A percentile compares a stretch with the other conserved stretches of the same genome.
Evolutionary conservation across 306 rosid genomes (phyloP).

Genomic region (Spatholobus suberectus): DNA sequence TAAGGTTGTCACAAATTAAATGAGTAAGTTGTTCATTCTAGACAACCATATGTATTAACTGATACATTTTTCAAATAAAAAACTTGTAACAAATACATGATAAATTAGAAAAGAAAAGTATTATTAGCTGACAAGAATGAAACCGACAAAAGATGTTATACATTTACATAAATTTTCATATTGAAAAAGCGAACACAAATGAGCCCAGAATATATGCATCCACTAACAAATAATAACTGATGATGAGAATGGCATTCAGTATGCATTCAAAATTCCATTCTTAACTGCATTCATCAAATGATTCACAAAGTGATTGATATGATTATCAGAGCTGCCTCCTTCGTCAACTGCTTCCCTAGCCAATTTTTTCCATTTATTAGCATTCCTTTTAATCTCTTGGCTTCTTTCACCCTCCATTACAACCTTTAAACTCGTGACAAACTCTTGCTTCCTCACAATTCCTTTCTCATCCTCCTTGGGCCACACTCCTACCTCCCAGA

Average conservation of each 20-base stretch:
- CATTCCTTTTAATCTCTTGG: slow-evolving; percentile 47
- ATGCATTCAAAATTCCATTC: slow-evolving; percentile 22
- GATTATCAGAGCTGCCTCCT: slow-evolving; percentile 60
- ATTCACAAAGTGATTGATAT: slow-evolving; percentile 50
- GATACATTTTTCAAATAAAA: no score
- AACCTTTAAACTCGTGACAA: slow-evolving; percentile 51
- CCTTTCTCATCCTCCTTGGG: slow-evolving; percentile 60
- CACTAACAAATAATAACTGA: not conserved
- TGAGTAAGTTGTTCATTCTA: no score
- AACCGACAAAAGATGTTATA: not conserved
- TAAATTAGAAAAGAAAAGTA: not conserved
- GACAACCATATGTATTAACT: no score
- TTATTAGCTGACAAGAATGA: not conserved
- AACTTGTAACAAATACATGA: not conserved
- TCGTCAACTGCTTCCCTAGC: slow-evolving; percentile 53
- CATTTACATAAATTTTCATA: not conserved
- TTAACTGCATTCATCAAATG: slow-evolving; percentile 33
- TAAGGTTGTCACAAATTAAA: not conserved
- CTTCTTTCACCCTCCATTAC: slow-evolving; percentile 62
- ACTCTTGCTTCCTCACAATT: slow-evolving; percentile 54
- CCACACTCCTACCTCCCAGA: slow-evolving; percentile 68
- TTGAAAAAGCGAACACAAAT: not conserved
- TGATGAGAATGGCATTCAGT: not conserved
- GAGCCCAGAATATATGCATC: not conserved
- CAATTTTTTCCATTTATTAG: slow-evolving; percentile 49